Evolutionary conservation across 1,284 basidiomycete species (phyloP), one percentile per base, ranked within the genome.

Genomic region (Acaromyces ingoldii): DNA sequence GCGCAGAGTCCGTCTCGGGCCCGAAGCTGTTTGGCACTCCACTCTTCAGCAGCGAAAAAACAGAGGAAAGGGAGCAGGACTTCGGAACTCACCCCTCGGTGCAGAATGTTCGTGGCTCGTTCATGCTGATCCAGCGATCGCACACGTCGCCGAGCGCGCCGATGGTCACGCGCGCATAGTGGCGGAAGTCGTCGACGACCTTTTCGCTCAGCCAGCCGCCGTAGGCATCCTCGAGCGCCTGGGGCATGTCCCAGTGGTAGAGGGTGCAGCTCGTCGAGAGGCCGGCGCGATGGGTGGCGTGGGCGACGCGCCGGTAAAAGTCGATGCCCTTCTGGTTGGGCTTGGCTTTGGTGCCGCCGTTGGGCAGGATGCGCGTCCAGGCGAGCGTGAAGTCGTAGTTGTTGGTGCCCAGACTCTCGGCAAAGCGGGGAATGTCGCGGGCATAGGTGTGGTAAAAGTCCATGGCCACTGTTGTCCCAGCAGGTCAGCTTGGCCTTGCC

Each of bases 361-460:
- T 41, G 15, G 55, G 51, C 34, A 57, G 28, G 25, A 53, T 42
- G 1, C 55, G 33, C 19, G 55, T 48, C 55, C 55, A 57, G 21
- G 55, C 33, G 6, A 57, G 21, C 21, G 52, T 57, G 33, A 55
- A 55, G 24, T 55, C 53, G 25, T 49, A 57, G n/a, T 39, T 36
- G n/a, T 54, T 49, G 30, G 53, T 51, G n/a, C 42, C 51, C 9
- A 55, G 24, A 5, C 40, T 34, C 10, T 36, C n/a, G n/a, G 24
- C 36, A 41, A 57, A 57, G 21, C 54, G 30, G 15, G 51, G 55
- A 25, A 57, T 39, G 30, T 57, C 55, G 5, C 44, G 15, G 28
- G n/a, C 17, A 43, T 57, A 57, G 6, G 53, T 55, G 26, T 57
- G 52, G 29, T 54, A 57, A 47, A 54, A 57, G 42, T 57, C 51